Conservation (phyloP, 208 protist species). For the Leptomonas seymouri region DNA sequence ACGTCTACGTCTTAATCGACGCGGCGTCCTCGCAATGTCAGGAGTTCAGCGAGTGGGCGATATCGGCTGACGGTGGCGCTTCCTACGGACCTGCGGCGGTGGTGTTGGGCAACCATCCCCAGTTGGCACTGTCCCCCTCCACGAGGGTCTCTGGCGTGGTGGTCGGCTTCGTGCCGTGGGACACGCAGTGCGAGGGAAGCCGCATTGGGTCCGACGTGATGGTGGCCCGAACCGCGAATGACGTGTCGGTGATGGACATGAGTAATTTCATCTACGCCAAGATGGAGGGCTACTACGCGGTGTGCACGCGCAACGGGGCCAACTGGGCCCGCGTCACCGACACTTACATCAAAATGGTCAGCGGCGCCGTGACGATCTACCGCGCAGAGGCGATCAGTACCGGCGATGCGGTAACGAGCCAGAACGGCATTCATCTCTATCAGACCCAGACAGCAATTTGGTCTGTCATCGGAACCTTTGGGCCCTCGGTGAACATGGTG, state of each 20-base stretch:
- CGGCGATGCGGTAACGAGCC: conserved; percentile 24
- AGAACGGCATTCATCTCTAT: conserved; percentile 49
- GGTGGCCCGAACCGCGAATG: conserved; percentile 18
- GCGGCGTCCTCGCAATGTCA: conserved; percentile 45
- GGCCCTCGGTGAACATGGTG: conserved; percentile 20
- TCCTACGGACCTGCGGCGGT: conserved; percentile 50
- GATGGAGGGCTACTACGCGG: conserved; percentile 41
- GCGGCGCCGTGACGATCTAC: conserved; percentile 14
- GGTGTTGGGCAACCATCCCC: conserved; percentile 39
- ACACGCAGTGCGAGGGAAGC: conserved; percentile 30
- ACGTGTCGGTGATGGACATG: conserved; percentile 44
- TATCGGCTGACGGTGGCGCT: conserved; percentile 34
- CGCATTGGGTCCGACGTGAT: conserved; percentile 33
- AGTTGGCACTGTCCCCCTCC: conserved; percentile 32
- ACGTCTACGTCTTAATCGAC: conserved; percentile 40
- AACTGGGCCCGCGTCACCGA: conserved; percentile 25
- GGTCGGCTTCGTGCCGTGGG: conserved; percentile 53
- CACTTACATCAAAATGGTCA: conserved; percentile 42
- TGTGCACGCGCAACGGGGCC: conserved; percentile 45
- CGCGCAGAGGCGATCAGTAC: conserved; percentile 51
- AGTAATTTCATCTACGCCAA: conserved; percentile 33
- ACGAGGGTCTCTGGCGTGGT: conserved; percentile 40
- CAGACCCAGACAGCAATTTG: conserved; percentile 56
- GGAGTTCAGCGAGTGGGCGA: conserved; percentile 36
- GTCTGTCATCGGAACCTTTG: conserved; percentile 57